phyloP scores from a whole-genome alignment of 2,329 filamentous ascomycete species.

The Verticillium alfalfae region DNA sequence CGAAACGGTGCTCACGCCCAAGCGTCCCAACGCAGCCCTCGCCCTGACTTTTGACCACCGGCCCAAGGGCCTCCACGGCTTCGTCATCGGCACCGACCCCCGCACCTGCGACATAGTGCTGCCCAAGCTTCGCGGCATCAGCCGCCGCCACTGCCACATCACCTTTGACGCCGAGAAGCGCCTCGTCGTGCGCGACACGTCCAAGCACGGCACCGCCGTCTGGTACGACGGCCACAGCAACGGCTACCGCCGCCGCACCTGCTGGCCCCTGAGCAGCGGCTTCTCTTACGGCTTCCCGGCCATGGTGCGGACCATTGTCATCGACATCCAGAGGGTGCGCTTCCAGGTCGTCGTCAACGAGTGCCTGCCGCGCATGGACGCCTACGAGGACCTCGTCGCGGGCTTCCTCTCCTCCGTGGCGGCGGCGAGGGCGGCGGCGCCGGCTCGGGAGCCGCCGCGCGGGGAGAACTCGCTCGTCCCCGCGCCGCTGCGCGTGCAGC shows the following conservation, averaged over 20 bases:
- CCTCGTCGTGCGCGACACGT: constrained; percentile 31
- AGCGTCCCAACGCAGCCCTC: constrained; percentile 18
- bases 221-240: constrained; percentile 35
- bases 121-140: constrained; percentile 24
- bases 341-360: constrained; percentile 33
- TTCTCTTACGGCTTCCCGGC: constrained; percentile 25
- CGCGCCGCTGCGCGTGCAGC: not conserved
- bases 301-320: constrained; percentile 24
- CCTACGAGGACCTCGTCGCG: constrained; percentile 26
- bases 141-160: constrained; percentile 28
- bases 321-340: constrained; percentile 32
- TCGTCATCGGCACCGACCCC: constrained; percentile 31
- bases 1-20: constrained; percentile 6
- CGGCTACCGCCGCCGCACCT: constrained; percentile 27
- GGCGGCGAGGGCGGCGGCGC: not conserved
- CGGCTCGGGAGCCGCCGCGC: not conserved
- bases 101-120: constrained; percentile 28
- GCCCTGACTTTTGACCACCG: constrained; percentile 27
- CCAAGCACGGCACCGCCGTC: constrained; percentile 29
- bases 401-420: constrained; percentile 16
- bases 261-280: constrained; percentile 29
- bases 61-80: constrained; percentile 26
- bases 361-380: constrained; percentile 22
- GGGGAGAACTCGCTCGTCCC: not conserved
- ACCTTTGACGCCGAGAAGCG: constrained; percentile 31